These are phyloP conservation scores for Pythium aristosporum DNA, from an alignment of 352 stramenopile genomes.

Conservation along the genomic window DNA sequence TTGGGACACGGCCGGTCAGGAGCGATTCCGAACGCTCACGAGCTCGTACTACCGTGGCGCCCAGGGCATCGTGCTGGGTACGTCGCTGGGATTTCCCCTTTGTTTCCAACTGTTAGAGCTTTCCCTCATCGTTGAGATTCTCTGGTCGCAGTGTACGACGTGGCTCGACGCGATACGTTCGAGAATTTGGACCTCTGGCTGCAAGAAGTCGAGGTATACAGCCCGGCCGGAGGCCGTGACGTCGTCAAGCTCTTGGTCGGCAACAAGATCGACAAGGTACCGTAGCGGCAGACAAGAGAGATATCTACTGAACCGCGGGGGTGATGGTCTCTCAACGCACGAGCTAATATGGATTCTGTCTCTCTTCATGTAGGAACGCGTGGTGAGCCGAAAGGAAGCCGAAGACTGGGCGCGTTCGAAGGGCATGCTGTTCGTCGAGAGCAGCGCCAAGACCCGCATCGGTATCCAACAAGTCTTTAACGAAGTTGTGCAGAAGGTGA, in stretches of 20 bases:
- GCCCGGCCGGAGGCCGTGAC: constrained; percentile 90
- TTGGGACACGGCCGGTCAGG: constrained; percentile 98
- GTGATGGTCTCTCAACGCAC: background rate
- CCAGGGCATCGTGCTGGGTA: constrained; percentile 96
- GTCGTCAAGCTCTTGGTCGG: constrained; percentile 98
- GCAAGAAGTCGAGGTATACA: constrained; percentile 98
- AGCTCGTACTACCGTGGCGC: constrained; percentile 97
- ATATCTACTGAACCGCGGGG: background rate
- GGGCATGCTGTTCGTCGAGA: constrained; percentile 98
- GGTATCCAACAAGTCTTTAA: constrained; percentile 97
- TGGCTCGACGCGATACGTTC: constrained; percentile 96
- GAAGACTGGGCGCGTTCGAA: constrained; percentile 96
- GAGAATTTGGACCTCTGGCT: constrained; percentile 98
- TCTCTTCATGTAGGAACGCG: constrained; percentile 67
- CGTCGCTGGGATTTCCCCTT: constrained; percentile 13
- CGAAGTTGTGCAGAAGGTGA: constrained; percentile 97
- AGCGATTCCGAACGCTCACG: constrained; percentile 97
- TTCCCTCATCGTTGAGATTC: background rate
- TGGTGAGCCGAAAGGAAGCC: constrained; percentile 92
- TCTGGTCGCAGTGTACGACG: constrained; percentile 90
- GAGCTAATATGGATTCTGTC: background rate
- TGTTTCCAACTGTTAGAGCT: background rate
- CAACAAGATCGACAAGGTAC: constrained; percentile 95
- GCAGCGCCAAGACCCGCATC: constrained; percentile 95
- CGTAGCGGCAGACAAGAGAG: background rate